phyloP scores from a whole-genome alignment of 2,329 filamentous ascomycete genomes.

The Monosporascus ibericus region DNA sequence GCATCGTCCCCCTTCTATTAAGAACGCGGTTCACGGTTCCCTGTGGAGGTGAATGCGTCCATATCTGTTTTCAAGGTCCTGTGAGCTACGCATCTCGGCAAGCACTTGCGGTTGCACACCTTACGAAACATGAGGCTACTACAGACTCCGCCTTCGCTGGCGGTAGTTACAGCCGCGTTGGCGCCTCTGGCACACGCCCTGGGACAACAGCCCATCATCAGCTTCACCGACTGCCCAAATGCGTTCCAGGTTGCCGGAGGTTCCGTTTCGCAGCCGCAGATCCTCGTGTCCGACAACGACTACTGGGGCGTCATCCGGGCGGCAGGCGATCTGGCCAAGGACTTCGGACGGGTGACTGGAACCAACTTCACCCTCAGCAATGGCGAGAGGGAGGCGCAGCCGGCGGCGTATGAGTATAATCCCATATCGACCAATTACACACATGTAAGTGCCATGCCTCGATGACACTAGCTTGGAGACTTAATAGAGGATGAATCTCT shows the following conservation, averaged over 20 bases:
- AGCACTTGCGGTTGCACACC: not conserved
- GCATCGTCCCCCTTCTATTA: not conserved
- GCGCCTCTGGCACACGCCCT: slow-evolving; percentile 13
- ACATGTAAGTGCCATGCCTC: slow-evolving; percentile 26
- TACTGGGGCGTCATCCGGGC: slow-evolving; percentile 64
- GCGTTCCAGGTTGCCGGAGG: slow-evolving; percentile 22
- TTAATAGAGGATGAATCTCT: not conserved
- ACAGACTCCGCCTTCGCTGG: not conserved
- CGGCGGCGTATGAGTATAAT: slow-evolving; percentile 35
- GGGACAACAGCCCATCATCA: slow-evolving; percentile 23
- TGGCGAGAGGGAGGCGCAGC: slow-evolving; percentile 29
- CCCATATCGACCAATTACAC: slow-evolving; percentile 43
- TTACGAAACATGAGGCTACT: not conserved
- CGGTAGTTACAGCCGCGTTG: slow-evolving; percentile 3
- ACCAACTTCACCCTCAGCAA: slow-evolving; percentile 55
- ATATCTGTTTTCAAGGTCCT: not conserved
- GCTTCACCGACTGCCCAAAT: slow-evolving; percentile 13
- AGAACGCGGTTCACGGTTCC: not conserved
- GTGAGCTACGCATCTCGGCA: not conserved
- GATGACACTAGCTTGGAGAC: not conserved
- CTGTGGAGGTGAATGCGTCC: not conserved
- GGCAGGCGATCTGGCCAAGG: slow-evolving; percentile 58
- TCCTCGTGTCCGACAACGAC: slow-evolving; percentile 52
- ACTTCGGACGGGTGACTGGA: slow-evolving; percentile 67
- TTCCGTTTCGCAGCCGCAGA: slow-evolving; percentile 25